Conservation (phyloP, 495 filamentous ascomycete genomes). For the Penicillium herquei region DNA sequence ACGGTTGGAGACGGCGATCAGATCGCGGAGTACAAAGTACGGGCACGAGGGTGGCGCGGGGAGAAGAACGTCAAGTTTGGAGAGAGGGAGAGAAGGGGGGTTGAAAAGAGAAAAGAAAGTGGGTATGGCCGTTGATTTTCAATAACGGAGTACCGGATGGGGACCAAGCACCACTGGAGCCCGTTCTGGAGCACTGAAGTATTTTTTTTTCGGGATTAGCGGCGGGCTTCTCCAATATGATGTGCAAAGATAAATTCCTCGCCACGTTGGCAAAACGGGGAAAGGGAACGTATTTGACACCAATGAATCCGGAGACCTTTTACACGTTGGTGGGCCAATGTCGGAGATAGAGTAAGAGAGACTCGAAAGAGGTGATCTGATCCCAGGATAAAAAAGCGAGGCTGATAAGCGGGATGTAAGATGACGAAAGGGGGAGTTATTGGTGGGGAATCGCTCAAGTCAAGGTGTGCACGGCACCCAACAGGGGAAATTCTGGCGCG, state of each 20-base stretch:
- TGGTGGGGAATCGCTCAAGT: background rate
- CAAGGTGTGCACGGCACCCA: background rate
- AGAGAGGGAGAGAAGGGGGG: background rate
- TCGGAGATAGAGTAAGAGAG: no score
- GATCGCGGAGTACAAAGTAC: slow-evolving; percentile 2
- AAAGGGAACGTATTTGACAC: no score
- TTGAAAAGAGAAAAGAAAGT: background rate
- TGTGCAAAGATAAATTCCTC: no score
- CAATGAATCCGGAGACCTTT: no score
- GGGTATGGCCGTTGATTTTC: background rate
- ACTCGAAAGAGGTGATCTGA: slow-evolving; percentile 6
- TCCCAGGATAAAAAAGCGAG: slow-evolving; percentile 17
- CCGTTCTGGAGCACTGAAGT: slow-evolving; percentile 4
- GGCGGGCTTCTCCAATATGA: background rate
- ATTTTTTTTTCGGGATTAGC: slow-evolving; percentile 11
- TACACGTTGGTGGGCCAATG: no score
- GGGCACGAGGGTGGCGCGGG: slow-evolving; percentile 3
- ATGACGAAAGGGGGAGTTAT: slow-evolving; percentile 22
- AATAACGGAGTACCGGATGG: background rate
- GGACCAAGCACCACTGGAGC: background rate
- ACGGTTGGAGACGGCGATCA: slow-evolving; percentile 14
- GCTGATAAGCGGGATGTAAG: slow-evolving; percentile 23
- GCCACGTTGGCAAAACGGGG: no score
- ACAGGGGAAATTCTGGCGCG: background rate
- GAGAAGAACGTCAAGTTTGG: background rate